Base-by-base conservation (phyloP, 495 filamentous ascomycete species). In the Penicillium paradoxum region DNA sequence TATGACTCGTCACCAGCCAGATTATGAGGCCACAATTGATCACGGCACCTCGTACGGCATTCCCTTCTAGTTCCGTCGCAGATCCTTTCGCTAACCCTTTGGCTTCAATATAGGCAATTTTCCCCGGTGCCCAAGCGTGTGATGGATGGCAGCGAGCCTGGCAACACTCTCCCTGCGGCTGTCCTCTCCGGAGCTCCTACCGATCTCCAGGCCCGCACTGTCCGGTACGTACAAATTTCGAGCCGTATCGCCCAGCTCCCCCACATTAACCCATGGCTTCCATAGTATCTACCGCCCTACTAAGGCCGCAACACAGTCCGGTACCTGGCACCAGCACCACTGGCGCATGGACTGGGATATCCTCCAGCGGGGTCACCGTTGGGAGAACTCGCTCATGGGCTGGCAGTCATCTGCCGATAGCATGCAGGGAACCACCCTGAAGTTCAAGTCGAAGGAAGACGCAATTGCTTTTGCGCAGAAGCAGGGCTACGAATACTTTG, bases 341-440 rank as follows among this genome's bases (percentile, higher is more conserved):
- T 99, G 93, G 93, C 87, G 88, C 36, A 96, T 99, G 91, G 93
- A 99, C 68, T 99, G 93, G 93, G 93, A 99, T 72, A 80, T 92
- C 38, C 73, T 96, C 27, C 75, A 77, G 56, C 95, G 88, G 73
- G 86, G 86, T 45, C 88, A 97, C 69, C 83, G 93, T 63, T 97
- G 93, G 93, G 93, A 99, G 79, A 99, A 99, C 73, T 87, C 84
- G 34, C 74, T 97, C 62, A 99, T 97, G 83, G 93, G 93, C 25
- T 99, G 95, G 95, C 91, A 97, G 66, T 96, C 92, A 6, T 95
- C 90, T 41, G 93, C 81, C 18, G 93, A 99, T 72, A 76, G 77
- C 59, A 87, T 97, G 88, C 90, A 99, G 68, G 91, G 90, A 60
- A 93, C 90, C 52, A 78, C 87, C 68, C 68, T 99, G 52, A 84